A percentile compares a stretch with the other conserved stretches of the same genome.
These are phyloP conservation scores for Amanita rubescens DNA, from an alignment of 768 basidiomycete genomes.

Conservation along the genomic window DNA sequence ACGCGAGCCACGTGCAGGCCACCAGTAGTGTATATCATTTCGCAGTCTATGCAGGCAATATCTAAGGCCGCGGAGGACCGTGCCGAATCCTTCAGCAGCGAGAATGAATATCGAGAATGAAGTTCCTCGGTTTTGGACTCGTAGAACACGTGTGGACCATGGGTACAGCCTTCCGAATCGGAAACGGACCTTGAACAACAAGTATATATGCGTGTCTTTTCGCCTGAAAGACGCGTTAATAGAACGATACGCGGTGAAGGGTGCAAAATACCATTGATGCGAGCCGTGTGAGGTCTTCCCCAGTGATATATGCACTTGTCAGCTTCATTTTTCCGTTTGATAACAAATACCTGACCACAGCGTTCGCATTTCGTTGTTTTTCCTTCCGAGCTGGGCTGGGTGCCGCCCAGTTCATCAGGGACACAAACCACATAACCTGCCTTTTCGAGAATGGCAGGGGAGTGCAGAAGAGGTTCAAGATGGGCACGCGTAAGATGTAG, in stretches of 20 bases:
- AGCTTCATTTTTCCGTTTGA: constrained; percentile 50
- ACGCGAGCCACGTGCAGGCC: constrained; percentile 89
- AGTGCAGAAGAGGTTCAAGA: constrained; percentile 54
- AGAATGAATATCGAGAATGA: constrained; percentile 72
- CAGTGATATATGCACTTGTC: constrained; percentile 76
- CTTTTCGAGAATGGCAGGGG: constrained; percentile 44
- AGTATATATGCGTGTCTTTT: constrained; percentile 61
- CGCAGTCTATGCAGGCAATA: constrained; percentile 89
- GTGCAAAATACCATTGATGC: constrained; percentile 48
- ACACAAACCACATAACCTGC: constrained; percentile 71
- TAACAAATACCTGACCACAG: constrained; percentile 62
- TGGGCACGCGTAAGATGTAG: constrained; percentile 45
- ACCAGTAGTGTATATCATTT: constrained; percentile 93
- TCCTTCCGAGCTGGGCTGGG: constrained; percentile 54
- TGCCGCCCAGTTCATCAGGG: constrained; percentile 61
- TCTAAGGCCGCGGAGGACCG: constrained; percentile 40
- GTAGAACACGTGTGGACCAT: constrained; percentile 87
- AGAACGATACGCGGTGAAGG: neutral
- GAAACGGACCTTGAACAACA: constrained; percentile 66
- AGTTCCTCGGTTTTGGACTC: constrained; percentile 60
- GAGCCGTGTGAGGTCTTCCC: constrained; percentile 60
- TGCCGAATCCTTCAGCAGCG: constrained; percentile 29
- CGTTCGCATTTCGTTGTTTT: constrained; percentile 68
- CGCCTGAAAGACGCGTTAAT: constrained; percentile 35
- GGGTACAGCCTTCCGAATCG: constrained; percentile 61